Base-by-base conservation (phyloP, 805 yeast species). In the Diddensiella santjacobensis region DNA sequence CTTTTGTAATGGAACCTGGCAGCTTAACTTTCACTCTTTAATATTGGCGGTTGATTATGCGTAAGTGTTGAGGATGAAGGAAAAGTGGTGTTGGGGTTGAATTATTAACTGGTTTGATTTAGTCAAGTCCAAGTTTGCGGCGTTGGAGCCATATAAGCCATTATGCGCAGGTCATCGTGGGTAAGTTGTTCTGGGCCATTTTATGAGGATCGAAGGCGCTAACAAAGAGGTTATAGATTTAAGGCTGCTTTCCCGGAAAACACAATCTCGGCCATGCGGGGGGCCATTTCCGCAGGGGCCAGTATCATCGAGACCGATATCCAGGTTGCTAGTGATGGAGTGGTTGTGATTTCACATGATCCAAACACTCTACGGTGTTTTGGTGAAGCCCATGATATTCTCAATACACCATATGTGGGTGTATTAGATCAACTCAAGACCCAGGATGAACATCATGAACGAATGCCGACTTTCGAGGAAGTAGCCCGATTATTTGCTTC, bases 301-400 rank as follows among this genome's bases (percentile, higher is more conserved):
- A 70, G 65, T 41, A 69, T 72, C 20, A 68, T 79, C 18, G 84
- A 79, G 58, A 74, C 80, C 6, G 85, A 80, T 57, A 62, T 80
- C 24, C 84, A 79, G 57, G 68, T 78, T 51, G 67, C 81, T 0
- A 55, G 59, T 2, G 85, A 80, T 56, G 77, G 77, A n/a, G 67
- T 68, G 3, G 72, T 79, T 2, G 78, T 80, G 17, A 66, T 80
- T 42, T 74, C 75, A 52, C 85, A 80, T 55, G 84, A 80, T 50
- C 64, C 72, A 3, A 63, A 60, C 42, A 71, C 83, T 0, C 74
- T 72, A 3, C 70, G 84, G 45, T 69, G 72, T 31, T 80, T 77
- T 66, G 67, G 73, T 45, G 58, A 62, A 33, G 60, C 72, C 33
- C 48, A 60, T 38, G 58, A 57, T 4, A 73, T 79, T 48, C 61